These are phyloP conservation scores for Apodospora peruviana DNA, from an alignment of 495 filamentous ascomycete genomes.

Conservation along the genomic window DNA sequence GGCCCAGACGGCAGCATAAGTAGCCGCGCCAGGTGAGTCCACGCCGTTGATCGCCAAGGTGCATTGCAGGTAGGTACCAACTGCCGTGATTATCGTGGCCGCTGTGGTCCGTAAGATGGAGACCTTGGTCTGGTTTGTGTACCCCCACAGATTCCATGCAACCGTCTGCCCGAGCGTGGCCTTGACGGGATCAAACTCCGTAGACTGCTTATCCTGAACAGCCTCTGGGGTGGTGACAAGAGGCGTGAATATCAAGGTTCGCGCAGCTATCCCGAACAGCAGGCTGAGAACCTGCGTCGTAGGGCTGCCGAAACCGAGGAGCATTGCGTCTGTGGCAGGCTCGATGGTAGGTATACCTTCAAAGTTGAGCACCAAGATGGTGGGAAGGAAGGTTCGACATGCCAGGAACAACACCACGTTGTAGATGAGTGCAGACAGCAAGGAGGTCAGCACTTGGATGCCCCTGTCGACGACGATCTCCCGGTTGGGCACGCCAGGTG, in stretches of 20 bases:
- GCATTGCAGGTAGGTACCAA: conserved; percentile 62
- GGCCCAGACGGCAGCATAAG: conserved; percentile 68
- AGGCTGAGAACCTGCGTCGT: conserved; percentile 24
- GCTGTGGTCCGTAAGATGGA: conserved; percentile 58
- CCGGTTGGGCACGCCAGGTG: conserved; percentile 57
- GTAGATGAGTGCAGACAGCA: conserved; percentile 64
- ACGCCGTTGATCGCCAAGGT: conserved; percentile 59
- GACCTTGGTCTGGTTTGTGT: conserved; percentile 57
- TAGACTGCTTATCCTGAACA: conserved; percentile 26
- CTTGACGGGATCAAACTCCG: conserved; percentile 46
- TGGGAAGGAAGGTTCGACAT: conserved; percentile 60
- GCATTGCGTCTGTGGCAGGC: conserved; percentile 53
- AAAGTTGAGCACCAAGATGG: conserved; percentile 64
- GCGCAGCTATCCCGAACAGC: conserved; percentile 58
- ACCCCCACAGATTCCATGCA: conserved; percentile 55
- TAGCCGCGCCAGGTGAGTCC: conserved; percentile 58
- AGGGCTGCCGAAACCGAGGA: conserved; percentile 52
- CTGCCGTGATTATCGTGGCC: conserved; percentile 49
- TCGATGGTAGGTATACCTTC: conserved; percentile 58
- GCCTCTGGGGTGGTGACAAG: conserved; percentile 46
- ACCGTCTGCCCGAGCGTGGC: conserved; percentile 55
- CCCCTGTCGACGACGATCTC: conserved; percentile 61
- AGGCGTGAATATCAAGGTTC: conserved; percentile 70
- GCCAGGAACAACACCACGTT: conserved; percentile 58
- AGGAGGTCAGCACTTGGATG: conserved; percentile 56